phyloP scores from a whole-genome alignment of 108 stramenopile species.

The Thalassiosira profunda region DNA sequence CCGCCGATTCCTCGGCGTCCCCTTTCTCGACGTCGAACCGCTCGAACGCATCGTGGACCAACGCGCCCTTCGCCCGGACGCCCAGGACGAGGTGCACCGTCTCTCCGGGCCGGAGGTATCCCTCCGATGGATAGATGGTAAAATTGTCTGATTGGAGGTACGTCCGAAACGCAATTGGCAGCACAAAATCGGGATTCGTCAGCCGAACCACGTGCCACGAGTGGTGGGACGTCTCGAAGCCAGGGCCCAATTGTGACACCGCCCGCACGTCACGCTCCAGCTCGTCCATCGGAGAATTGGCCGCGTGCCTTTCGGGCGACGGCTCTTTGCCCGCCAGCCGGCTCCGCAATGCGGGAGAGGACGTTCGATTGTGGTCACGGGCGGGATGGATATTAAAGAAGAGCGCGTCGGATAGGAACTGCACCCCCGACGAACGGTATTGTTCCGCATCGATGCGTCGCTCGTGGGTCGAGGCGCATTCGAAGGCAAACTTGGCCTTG shows the following conservation, averaged over 20 bases:
- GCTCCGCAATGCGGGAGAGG: not conserved
- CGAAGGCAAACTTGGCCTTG: slow-evolving; percentile 52
- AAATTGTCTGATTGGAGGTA: slow-evolving; percentile 69
- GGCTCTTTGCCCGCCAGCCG: not conserved
- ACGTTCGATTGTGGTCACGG: slow-evolving; percentile 2
- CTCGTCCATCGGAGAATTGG: too few relatives aligned
- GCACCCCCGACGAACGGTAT: slow-evolving; percentile 45
- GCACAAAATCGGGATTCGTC: slow-evolving; percentile 64
- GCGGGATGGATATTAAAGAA: slow-evolving; percentile 69
- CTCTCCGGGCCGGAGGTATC: slow-evolving; percentile 67
- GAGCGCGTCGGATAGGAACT: slow-evolving; percentile 63
- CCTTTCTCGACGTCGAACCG: slow-evolving; percentile 62
- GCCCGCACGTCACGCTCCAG: slow-evolving; percentile 11
- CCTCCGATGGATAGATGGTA: slow-evolving; percentile 68
- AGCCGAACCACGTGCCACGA: slow-evolving; percentile 70
- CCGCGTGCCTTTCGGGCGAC: too few relatives aligned
- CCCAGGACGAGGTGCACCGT: slow-evolving; percentile 57
- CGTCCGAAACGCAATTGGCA: slow-evolving; percentile 58
- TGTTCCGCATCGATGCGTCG: slow-evolving; percentile 51
- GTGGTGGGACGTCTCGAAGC: slow-evolving; percentile 55
- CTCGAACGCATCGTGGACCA: slow-evolving; percentile 56
- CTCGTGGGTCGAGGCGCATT: slow-evolving; percentile 58
- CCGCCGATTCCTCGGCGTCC: slow-evolving; percentile 44
- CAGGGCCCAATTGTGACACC: slow-evolving; percentile 3
- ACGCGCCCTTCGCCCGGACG: slow-evolving; percentile 47